Percentiles rank a stretch among this genome's conserved stretches.
phyloP scores from a whole-genome alignment of 345 rosid genomes.

The Lumnitzera racemosa region DNA sequence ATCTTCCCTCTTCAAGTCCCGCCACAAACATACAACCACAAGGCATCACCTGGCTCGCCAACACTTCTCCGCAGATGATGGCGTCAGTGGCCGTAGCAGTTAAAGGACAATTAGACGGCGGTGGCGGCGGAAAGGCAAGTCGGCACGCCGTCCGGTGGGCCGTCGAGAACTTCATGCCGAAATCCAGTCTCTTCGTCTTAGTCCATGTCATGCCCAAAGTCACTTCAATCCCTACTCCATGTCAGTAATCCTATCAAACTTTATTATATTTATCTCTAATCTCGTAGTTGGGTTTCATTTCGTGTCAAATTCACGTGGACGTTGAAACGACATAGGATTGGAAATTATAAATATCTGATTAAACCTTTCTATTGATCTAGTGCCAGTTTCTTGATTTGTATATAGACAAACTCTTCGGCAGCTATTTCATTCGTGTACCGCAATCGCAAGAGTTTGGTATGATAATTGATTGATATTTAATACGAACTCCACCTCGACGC shows the following conservation, averaged over 20 bases:
- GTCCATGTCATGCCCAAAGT: constrained; percentile 70
- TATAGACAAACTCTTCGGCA: too few relatives aligned
- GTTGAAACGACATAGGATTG: too few relatives aligned
- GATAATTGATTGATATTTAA: too few relatives aligned
- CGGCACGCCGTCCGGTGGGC: constrained; percentile 82
- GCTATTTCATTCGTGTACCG: too few relatives aligned
- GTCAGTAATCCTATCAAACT: constrained; percentile 23
- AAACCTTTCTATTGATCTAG: too few relatives aligned
- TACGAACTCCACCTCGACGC: too few relatives aligned
- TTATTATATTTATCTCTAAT: neutral
- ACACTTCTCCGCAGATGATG: constrained; percentile 17
- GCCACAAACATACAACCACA: constrained; percentile 6
- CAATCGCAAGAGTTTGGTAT: too few relatives aligned
- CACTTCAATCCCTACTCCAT: constrained; percentile 62
- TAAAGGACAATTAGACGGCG: constrained; percentile 38
- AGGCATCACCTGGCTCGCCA: neutral
- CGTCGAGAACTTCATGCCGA: constrained; percentile 37
- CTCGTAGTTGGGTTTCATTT: neutral
- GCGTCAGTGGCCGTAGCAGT: constrained; percentile 49
- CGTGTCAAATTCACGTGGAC: neutral
- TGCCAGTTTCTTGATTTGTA: too few relatives aligned
- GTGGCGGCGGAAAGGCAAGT: constrained; percentile 51
- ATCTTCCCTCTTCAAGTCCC: neutral
- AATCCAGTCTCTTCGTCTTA: constrained; percentile 47
- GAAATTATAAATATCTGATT: too few relatives aligned